Evolutionary conservation across 148 eudicot species (phyloP), one percentile per base, ranked within the genome.

Genomic region (Silene latifolia): DNA sequence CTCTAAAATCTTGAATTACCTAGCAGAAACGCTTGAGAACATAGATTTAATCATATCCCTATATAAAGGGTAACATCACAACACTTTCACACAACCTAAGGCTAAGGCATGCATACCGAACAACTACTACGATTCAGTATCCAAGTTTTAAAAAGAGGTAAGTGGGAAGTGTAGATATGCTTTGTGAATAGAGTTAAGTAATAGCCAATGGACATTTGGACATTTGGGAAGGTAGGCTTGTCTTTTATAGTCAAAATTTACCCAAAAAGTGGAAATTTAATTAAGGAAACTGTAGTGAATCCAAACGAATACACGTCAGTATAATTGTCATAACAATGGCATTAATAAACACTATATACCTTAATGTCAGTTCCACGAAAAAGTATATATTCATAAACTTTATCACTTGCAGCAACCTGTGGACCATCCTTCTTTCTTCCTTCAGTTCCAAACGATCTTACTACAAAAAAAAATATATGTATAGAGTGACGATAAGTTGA

Each of bases 291-390:
- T 51, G 18, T 13, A 15, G 17, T 12, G 56, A 51, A 51, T 51
- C 56, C 56, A 51, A 51, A 51, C 14, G 18, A 51, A 51, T 4
- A 51, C 4, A 51, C 44, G 4, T 2, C n/a, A 51, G 56, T 4
- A 11, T 15, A 51, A 51, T 15, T 12, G 64, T 58, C 23, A 61
- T 23, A 61, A n/a, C 64, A 61, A n/a, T n/a, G n/a, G n/a, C n/a
- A n/a, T 44, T 44, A 21, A 17, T 46, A 59, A 18, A 32, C 20
- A 27, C 44, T 47, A 19, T 39, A 51, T 86, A 93, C 98, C 96
- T 93, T 93, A 62, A 93, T 93, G 78, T 93, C 91, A 85, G 88
- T 93, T 72, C 98, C 96, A 60, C 96, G 87, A 58, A 93, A 93
- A 21, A 90, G 82, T 65, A 93, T 90, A 80, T 85, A 93, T 72